Evolutionary conservation across 2,329 filamentous ascomycete genomes (phyloP), one percentile per base, ranked within the genome.

Genomic region (Hymenoscyphus linearis): DNA sequence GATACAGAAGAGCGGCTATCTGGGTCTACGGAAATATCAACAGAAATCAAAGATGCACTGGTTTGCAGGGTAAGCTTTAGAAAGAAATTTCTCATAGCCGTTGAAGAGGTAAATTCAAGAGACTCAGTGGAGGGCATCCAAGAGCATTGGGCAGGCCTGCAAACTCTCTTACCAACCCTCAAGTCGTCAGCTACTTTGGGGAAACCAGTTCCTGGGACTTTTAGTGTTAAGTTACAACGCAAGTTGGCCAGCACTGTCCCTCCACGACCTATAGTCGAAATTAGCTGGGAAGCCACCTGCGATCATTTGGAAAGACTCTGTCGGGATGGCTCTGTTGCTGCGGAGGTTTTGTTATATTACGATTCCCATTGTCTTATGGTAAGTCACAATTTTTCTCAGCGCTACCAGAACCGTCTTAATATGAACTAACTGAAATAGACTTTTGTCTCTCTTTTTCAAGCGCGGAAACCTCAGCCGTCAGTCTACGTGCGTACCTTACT

Each of bases 171-270:
- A 57, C 76, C 80, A 3, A 70, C 74, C 0, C 79, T 96, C 58
- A 78, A 83, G 61, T 78, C 80, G 31, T 86, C 88, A 0, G 82
- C 87, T 59, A 68, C 75, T 0, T 74, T 93, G 2, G 89, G 85
- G 0, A 85, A 80, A 57, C 74, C 84, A 0, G 85, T 96, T 0
- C 82, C 86, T 0, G 86, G 87, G n/a, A 86, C 93, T 0, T 98
- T 97, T 73, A 97, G 91, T 68, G 85, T 85, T 26, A 96, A 96
- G 72, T 82, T 98, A 40, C 95, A 99, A 72, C 84, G 93, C n/a
- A 89, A 89, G 65, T 80, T 99, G 35, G 93, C 95, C 0, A 97
- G 92, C 67, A 97, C 92, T 0, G 93, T 97, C 69, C 95, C 95
- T 3, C 95, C 95, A 7, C 84, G 93, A 9, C 93, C 93, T 0